Evolutionary conservation across 2,329 filamentous ascomycete genomes (phyloP), one percentile per base, ranked within the genome.

Genomic region (Apiospora kogelbergensis): DNA sequence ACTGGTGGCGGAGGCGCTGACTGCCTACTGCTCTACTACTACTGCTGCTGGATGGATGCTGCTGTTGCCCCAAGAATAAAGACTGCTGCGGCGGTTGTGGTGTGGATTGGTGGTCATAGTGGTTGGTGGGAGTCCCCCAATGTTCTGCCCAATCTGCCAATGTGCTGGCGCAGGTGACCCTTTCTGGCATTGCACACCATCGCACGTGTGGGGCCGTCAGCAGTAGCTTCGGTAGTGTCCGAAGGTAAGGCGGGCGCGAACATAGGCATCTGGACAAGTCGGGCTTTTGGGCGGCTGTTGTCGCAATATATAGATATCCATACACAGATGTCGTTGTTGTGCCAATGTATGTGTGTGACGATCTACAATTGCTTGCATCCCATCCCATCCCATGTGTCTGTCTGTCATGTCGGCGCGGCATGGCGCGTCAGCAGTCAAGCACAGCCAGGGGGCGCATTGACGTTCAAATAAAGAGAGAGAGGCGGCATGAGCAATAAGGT

Each of bases 391-490:
- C 7, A 33, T 7, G 7, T 33, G 7, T 46, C 44, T n/a, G 42
- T 44, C 42, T 20, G 13, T 33, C n/a, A 22, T 57, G 26, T 20
- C 15, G n/a, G n/a, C n/a, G n/a, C 40, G 11, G 24, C 15, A 24
- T n/a, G 45, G 44, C 20, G 20, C n/a, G 44, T 46, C 15, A 53
- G 40, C 44, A 22, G 44, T 46, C 15, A 26, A 30, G 24, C 48
- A 53, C 46, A 33, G 48, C 20, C 48, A 57, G 48, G 48, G 53
- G 53, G 53, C 17, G 53, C 53, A 60, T 60, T 60, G 53, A 60
- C 53, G 53, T 60, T 60, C 53, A 37, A 60, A 60, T 60, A 60
- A 37, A 60, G 53, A 60, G 53, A 60, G 53, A n/a, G 26, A 17
- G 48, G 26, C 48, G 40, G 40, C 40, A 42, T 42, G n/a, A n/a